phyloP scores from a whole-genome alignment of 495 filamentous ascomycete species.

The Hypoxylon crocopeplum region DNA sequence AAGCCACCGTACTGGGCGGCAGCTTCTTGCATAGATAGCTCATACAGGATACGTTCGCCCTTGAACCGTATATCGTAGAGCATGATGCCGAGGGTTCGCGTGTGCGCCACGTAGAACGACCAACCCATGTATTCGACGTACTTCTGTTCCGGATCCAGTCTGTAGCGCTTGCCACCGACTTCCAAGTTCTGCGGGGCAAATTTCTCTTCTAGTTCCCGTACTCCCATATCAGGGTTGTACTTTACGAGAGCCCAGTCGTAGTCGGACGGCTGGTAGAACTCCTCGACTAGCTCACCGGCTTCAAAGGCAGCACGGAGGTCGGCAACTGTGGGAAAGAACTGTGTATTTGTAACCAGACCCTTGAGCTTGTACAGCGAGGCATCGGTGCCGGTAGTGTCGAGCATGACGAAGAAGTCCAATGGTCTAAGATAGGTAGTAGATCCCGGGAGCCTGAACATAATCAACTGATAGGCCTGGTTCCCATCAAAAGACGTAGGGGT shows the following conservation, averaged over 20 bases:
- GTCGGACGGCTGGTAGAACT: conserved; percentile 39
- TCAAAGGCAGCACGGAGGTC: conserved; percentile 47
- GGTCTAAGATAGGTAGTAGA: conserved; percentile 43
- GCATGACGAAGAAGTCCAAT: conserved; percentile 46
- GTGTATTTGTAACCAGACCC: conserved; percentile 45
- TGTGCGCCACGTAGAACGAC: conserved; percentile 58
- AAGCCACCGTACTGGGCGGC: conserved; percentile 60
- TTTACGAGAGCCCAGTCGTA: conserved; percentile 44
- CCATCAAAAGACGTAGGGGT: conserved; percentile 46
- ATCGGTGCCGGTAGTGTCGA: conserved; percentile 49
- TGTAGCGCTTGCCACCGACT: conserved; percentile 50
- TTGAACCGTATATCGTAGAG: conserved; percentile 62
- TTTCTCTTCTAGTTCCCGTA: conserved; percentile 48
- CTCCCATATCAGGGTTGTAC: conserved; percentile 43
- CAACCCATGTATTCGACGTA: conserved; percentile 65
- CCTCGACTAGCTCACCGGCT: conserved; percentile 43
- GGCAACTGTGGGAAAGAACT: conserved; percentile 43
- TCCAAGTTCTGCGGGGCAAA: conserved; percentile 49
- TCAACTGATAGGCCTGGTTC: conserved; percentile 33
- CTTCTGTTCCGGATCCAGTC: conserved; percentile 52
- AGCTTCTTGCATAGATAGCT: conserved; percentile 62
- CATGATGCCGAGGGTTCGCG: conserved; percentile 52
- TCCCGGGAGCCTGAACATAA: conserved; percentile 47
- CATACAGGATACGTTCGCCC: conserved; percentile 62
- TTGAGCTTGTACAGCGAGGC: conserved; percentile 43